A percentile compares a stretch with the other conserved stretches of the same genome.
phyloP scores from a whole-genome alignment of 2,329 filamentous ascomycete species.

The Rhynchosporium graminicola region DNA sequence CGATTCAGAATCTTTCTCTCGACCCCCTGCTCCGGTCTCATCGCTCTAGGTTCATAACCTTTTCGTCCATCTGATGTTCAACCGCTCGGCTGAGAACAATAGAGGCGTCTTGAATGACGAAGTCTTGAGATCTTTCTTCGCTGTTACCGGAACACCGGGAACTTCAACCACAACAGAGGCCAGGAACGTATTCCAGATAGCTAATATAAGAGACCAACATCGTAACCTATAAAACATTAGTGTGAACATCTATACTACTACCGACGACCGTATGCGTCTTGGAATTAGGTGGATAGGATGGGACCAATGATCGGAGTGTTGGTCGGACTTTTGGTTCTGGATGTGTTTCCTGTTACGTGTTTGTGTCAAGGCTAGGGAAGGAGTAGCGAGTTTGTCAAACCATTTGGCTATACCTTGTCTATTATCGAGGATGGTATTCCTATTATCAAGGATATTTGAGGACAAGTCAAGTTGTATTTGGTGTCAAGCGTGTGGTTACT shows the following conservation, averaged over 20 bases:
- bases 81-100: slow-evolving; percentile 38
- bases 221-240: background rate
- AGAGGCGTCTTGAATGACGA: slow-evolving; percentile 38
- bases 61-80: slow-evolving; percentile 38
- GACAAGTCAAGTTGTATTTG: background rate
- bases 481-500: background rate
- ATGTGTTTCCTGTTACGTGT: no score
- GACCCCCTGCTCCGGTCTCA: slow-evolving; percentile 17
- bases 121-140: slow-evolving; percentile 29
- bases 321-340: no score
- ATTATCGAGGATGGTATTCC: no score
- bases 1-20: slow-evolving; percentile 8
- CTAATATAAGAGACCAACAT: slow-evolving; percentile 28
- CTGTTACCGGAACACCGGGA: slow-evolving; percentile 28
- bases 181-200: slow-evolving; percentile 31
- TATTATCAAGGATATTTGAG: background rate
- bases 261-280: slow-evolving; percentile 39
- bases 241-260: background rate
- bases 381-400: no score
- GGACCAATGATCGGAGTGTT: no score
- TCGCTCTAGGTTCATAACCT: slow-evolving; percentile 38
- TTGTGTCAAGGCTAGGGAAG: no score
- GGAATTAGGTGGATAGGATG: slow-evolving; percentile 48
- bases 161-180: slow-evolving; percentile 25
- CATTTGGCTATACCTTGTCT: no score